Evolutionary conservation across 208 protist species (phyloP).

Genomic region (Acanthamoeba healyi): DNA sequence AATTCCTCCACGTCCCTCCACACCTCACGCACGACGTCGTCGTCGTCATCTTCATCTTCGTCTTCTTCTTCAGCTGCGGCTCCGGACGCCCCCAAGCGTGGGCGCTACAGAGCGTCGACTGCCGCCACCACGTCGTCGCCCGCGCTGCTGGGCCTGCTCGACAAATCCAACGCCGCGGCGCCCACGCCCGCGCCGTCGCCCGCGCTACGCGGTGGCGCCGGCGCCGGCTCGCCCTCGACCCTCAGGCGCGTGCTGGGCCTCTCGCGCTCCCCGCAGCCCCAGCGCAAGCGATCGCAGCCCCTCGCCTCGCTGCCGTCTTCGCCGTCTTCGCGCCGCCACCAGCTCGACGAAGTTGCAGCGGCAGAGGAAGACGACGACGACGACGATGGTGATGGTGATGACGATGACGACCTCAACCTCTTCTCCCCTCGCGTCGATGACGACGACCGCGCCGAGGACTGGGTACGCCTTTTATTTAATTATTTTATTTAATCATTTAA

Average conservation of each 20-base stretch:
- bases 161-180: neutral
- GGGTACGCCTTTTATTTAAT: neutral
- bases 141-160: neutral
- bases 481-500: neutral
- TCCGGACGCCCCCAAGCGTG: neutral
- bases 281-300: neutral
- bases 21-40: neutral
- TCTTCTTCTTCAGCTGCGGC: neutral
- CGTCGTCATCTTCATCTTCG: neutral
- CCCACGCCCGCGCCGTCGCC: neutral
- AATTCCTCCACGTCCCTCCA: neutral
- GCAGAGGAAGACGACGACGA: neutral
- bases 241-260: neutral
- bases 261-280: neutral
- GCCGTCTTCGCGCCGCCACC: neutral
- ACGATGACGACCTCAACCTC: neutral
- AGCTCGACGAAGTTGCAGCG: neutral
- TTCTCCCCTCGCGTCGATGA: conserved; percentile 14
- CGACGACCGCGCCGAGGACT: neutral
- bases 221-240: neutral
- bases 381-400: neutral
- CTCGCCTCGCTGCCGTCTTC: neutral
- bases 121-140: neutral
- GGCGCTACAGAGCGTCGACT: neutral
- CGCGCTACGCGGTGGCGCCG: neutral